phyloP scores from a whole-genome alignment of 2,329 filamentous ascomycete species.

The Tolypocladium ovalisporum region DNA sequence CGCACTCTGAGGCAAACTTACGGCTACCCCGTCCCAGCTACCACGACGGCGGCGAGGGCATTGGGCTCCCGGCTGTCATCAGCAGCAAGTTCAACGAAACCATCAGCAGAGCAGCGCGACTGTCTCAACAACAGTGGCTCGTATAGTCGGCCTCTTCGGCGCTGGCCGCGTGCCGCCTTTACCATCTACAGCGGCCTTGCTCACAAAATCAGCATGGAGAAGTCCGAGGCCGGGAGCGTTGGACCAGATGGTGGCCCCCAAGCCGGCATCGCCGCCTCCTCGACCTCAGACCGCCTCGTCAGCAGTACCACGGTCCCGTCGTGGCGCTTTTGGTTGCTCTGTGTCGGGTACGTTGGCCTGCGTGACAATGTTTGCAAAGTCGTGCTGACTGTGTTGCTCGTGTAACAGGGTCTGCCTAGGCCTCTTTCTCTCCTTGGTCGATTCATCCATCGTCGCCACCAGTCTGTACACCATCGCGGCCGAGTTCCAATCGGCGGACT shows the following conservation, averaged over 20 bases:
- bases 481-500: conserved; percentile 34
- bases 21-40: not conserved
- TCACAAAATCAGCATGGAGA: not conserved
- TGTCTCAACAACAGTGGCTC: not conserved
- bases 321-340: conserved; percentile 22
- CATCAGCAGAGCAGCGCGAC: not conserved
- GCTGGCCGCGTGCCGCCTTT: not conserved
- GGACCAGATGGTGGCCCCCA: not conserved
- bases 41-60: not conserved
- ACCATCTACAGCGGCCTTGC: not conserved
- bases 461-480: conserved; percentile 42
- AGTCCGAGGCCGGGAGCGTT: not conserved
- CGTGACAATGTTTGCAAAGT: not conserved
- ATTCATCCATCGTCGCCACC: conserved; percentile 49
- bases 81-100: not conserved
- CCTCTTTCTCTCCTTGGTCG: conserved; percentile 47
- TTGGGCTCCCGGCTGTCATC: not conserved
- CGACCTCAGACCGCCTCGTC: not conserved
- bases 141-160: not conserved
- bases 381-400: not conserved
- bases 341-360: conserved; percentile 17
- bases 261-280: not conserved
- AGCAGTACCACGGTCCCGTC: conserved; percentile 11
- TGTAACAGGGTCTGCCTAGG: conserved; percentile 34
- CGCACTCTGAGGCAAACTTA: not conserved